Base-by-base conservation (phyloP, 2,329 filamentous ascomycete genomes). In the Aspergillus proliferans region DNA sequence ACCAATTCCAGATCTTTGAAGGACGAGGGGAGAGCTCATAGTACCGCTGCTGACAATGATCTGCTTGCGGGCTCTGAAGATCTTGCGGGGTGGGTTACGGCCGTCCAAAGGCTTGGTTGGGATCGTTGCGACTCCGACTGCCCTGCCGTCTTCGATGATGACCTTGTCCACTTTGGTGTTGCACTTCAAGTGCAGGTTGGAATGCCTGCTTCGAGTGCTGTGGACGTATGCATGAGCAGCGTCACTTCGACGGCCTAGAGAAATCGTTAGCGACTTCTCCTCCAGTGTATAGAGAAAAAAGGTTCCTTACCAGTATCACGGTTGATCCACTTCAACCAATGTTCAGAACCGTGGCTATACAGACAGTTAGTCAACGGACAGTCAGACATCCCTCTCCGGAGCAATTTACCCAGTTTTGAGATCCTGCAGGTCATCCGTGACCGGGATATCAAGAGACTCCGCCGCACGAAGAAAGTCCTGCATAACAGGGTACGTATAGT, bases 281-380 rank as follows among this genome's bases (percentile, higher is more conserved):
- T 15, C 15, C 15, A 15, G 15, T 15, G 15, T 15, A 15, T 15
- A 15, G 15, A 15, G 15, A 15, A 15, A 15, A 15, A 15, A 15
- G 15, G 15, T 14, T 3, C 1, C 33, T 36, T 81, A 81, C 51
- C 81, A 26, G 68, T 71, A 43, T 72, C 71, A 43, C 74, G 79
- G 61, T 91, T 90, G 69, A 91, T 90, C 87, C 87, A 91, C 70
- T 91, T 90, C 48, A 91, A 72, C 87, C 87, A 91, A 56, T 90
- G 86, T 70, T 90, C 86, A 42, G 86, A 87, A 53, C 87, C 87
- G 51, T 84, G 81, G 12, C 66, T 69, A 26, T 30, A 26, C 36
- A 10, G 1, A 15, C 15, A 2, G 8, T n/a, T 4, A 9, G 5
- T 52, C 36, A 52, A 47, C 26, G 19, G 3, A 3, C 12, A 5